These are phyloP conservation scores for Peziza echinospora DNA, from an alignment of 495 filamentous ascomycete genomes.

Conservation along the genomic window DNA sequence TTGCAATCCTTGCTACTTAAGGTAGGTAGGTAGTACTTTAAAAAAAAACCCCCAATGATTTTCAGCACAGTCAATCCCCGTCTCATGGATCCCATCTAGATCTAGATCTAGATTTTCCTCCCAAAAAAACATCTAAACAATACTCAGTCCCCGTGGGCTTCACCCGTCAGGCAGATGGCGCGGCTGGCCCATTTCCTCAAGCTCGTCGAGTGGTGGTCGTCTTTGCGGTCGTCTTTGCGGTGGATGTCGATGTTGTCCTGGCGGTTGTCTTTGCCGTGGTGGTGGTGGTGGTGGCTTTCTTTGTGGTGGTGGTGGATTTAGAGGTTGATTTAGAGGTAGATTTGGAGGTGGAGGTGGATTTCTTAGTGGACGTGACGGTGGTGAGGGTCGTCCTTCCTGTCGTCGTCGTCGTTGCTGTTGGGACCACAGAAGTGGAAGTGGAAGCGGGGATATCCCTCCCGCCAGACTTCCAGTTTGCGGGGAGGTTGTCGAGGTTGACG, in stretches of 20 bases:
- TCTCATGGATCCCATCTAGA: too few species aligned
- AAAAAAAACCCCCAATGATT: too few species aligned
- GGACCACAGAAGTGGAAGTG: neutral
- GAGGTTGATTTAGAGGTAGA: too few species aligned
- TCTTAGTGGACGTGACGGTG: neutral
- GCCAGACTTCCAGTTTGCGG: constrained; percentile 17
- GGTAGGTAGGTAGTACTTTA: too few species aligned
- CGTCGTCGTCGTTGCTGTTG: neutral
- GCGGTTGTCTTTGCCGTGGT: constrained; percentile 1
- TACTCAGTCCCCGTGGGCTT: too few species aligned
- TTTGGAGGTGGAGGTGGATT: neutral
- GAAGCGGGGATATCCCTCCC: neutral
- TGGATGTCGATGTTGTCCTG: neutral
- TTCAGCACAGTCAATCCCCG: too few species aligned
- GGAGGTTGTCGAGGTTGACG: constrained; percentile 24
- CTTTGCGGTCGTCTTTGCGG: neutral
- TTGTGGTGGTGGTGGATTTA: neutral
- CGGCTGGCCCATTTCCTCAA: too few species aligned
- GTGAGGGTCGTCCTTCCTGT: neutral
- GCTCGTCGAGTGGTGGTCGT: too few species aligned
- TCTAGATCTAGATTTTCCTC: too few species aligned
- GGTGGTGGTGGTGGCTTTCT: neutral
- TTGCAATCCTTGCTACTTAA: too few species aligned
- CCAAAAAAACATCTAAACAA: too few species aligned
- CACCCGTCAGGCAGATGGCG: too few species aligned